Evolutionary conservation across 2,329 filamentous ascomycete species (phyloP), one percentile per base, ranked within the genome.

Genomic region (Penicillium sclerotigenum): DNA sequence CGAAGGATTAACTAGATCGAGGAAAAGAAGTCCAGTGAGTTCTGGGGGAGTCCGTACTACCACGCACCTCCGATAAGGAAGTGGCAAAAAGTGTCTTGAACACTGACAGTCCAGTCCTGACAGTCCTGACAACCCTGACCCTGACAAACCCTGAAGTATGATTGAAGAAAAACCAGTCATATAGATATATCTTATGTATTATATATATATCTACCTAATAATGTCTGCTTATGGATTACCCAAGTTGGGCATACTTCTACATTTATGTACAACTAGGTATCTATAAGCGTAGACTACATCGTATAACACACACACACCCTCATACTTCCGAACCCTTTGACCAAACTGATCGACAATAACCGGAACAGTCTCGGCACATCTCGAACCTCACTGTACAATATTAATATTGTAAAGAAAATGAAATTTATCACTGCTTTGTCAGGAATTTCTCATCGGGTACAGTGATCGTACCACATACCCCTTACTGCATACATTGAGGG

Each of bases 41-140:
- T 33, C 24, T 20, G 16, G 29, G 26, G 42, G 16, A 1, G 42
- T n/a, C n/a, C 5, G 16, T 33, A 31, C 20, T 43, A 51, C 48
- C 48, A 51, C 48, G 37, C 37, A 51, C 48, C 28, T 41, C 18
- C 38, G 48, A 51, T 51, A 49, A 41, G 34, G 14, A 41, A 26
- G 48, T 43, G 48, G 37, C 48, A 29, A 51, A 33, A 33, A 14
- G 20, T 6, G n/a, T 20, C 18, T 14, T 4, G n/a, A 11, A 37
- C 31, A 16, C 31, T n/a, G n/a, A n/a, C n/a, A n/a, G n/a, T n/a
- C n/a, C n/a, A n/a, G n/a, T n/a, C n/a, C n/a, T n/a, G n/a, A n/a
- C n/a, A n/a, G n/a, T n/a, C n/a, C n/a, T n/a, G n/a, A n/a, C n/a
- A n/a, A n/a, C n/a, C n/a, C n/a, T n/a, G n/a, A n/a, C n/a, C n/a